phyloP scores from a whole-genome alignment of 352 stramenopile species.

The Phytophthora cactorum region DNA sequence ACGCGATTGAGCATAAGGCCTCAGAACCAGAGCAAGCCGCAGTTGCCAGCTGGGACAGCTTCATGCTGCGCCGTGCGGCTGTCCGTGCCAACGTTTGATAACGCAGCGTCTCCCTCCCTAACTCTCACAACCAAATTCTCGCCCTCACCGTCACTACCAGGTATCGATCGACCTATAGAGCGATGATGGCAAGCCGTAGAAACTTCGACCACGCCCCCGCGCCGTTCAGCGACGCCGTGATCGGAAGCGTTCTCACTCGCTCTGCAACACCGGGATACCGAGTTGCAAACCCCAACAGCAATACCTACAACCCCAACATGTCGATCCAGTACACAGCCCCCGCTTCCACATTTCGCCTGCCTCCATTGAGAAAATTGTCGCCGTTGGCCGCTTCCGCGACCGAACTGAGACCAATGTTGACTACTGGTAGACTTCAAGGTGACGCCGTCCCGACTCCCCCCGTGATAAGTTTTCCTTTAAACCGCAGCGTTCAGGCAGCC shows the following conservation, averaged over 20 bases:
- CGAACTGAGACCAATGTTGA: slow-evolving; percentile 11
- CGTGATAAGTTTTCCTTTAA: slow-evolving; percentile 3
- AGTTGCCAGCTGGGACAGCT: slow-evolving; percentile 36
- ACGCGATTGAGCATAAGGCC: slow-evolving; percentile 28
- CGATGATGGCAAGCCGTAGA: slow-evolving; percentile 34
- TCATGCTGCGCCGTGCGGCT: slow-evolving; percentile 24
- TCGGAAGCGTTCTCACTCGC: slow-evolving; percentile 34
- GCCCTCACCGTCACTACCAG: slow-evolving; percentile 1
- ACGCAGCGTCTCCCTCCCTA: slow-evolving; percentile 12
- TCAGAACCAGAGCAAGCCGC: slow-evolving; percentile 19
- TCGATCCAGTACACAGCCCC: slow-evolving; percentile 5
- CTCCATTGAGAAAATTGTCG: slow-evolving; percentile 27
- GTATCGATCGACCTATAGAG: slow-evolving; percentile 9
- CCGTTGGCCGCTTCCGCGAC: slow-evolving; percentile 11
- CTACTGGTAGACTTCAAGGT: slow-evolving; percentile 13
- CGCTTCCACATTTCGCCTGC: slow-evolving; percentile 12
- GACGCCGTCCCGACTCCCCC: not conserved
- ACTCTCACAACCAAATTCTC: slow-evolving; percentile 28
- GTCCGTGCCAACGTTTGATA: slow-evolving; percentile 36
- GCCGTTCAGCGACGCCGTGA: slow-evolving; percentile 41
- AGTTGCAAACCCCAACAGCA: slow-evolving; percentile 5
- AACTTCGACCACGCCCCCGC: slow-evolving; percentile 23
- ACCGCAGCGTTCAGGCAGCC: not conserved
- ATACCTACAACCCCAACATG: not conserved
- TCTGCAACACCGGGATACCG: slow-evolving; percentile 5